phyloP scores from a whole-genome alignment of 352 stramenopile genomes.

The Pythium phragmiticola region DNA sequence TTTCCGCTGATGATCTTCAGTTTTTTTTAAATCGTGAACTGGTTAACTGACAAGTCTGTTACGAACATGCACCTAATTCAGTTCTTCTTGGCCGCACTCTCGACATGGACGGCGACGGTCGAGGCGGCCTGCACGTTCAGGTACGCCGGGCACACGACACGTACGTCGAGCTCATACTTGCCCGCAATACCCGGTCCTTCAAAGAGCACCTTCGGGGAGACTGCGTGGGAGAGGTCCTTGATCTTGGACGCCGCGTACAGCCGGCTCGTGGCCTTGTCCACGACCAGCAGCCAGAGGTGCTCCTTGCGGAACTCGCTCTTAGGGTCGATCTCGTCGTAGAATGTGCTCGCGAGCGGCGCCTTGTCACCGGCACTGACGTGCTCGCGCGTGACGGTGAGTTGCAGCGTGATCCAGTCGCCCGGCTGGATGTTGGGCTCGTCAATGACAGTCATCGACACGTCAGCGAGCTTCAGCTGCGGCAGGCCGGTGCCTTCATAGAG shows the following conservation, averaged over 20 bases:
- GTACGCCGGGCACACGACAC: constrained; percentile 64
- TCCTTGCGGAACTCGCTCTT: constrained; percentile 72
- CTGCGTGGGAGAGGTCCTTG: constrained; percentile 48
- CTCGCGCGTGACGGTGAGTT: constrained; percentile 48
- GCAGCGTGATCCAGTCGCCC: constrained; percentile 76
- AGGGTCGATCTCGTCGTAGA: constrained; percentile 72
- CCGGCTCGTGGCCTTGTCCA: constrained; percentile 55
- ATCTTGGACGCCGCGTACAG: constrained; percentile 74
- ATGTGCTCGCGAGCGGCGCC: constrained; percentile 55
- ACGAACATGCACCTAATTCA: constrained; percentile 9
- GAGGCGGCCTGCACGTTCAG: constrained; percentile 51
- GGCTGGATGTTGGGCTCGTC: constrained; percentile 72
- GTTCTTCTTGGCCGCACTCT: constrained; percentile 26
- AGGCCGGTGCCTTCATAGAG: constrained; percentile 32
- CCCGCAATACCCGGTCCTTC: constrained; percentile 58
- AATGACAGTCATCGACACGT: constrained; percentile 50
- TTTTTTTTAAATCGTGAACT: not conserved
- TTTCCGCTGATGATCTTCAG: not conserved
- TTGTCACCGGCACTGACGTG: constrained; percentile 41
- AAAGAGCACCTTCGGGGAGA: constrained; percentile 58
- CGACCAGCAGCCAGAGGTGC: constrained; percentile 67
- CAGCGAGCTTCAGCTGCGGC: constrained; percentile 33
- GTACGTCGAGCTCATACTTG: constrained; percentile 77
- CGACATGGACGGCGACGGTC: constrained; percentile 41
- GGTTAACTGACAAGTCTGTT: not conserved